Evolutionary conservation across 169 alveolate species (phyloP).

Genomic region (Hammondia hammondi): DNA sequence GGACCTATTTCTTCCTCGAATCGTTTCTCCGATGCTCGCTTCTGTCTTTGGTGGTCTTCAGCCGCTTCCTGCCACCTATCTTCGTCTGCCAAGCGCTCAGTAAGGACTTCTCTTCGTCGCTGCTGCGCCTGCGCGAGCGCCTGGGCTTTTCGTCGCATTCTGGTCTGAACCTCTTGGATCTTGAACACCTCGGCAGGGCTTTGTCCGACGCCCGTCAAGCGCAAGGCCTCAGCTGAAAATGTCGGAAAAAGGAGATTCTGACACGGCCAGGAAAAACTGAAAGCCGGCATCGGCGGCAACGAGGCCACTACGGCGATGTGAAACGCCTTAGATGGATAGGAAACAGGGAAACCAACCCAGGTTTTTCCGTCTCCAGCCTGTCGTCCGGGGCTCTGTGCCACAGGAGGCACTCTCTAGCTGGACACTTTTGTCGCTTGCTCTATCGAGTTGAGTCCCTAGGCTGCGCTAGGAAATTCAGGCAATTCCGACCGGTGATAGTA

Average conservation of each 20-base stretch:
- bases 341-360: no score
- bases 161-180: not conserved
- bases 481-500: no score
- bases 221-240: not conserved
- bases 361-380: no score
- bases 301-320: no score
- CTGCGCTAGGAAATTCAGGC: no score
- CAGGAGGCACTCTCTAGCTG: no score
- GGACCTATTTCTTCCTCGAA: not conserved
- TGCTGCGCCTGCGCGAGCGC: not conserved
- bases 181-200: not conserved
- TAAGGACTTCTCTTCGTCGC: not conserved
- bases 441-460: no score
- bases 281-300: no score
- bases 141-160: not conserved
- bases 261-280: no score
- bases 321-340: no score
- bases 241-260: not conserved
- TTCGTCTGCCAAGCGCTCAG: constrained; percentile 15
- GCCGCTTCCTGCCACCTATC: not conserved
- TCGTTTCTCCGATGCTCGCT: not conserved
- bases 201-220: not conserved
- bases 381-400: no score
- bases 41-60: not conserved
- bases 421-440: no score